These are phyloP conservation scores for Synchytrium microbalum DNA, from an alignment of 371 early-diverging fungal species.

Conservation along the genomic window DNA sequence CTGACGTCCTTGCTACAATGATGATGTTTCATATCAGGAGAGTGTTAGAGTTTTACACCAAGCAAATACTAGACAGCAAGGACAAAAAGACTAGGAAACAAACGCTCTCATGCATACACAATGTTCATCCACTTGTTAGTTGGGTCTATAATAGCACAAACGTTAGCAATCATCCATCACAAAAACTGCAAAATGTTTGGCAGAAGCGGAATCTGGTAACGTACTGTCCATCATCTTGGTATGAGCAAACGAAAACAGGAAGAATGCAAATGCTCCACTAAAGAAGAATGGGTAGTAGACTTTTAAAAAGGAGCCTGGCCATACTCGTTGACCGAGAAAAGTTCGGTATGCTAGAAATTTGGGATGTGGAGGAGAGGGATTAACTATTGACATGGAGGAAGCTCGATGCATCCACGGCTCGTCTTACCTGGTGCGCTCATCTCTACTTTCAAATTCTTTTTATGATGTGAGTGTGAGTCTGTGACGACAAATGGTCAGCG, in stretches of 20 bases:
- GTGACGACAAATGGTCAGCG: too few relatives aligned
- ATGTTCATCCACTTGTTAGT: conserved; percentile 36
- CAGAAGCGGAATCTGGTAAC: not conserved
- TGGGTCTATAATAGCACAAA: conserved; percentile 19
- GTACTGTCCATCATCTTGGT: conserved; percentile 31
- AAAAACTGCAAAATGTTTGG: not conserved
- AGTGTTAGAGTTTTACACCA: not conserved
- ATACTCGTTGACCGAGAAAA: conserved; percentile 24
- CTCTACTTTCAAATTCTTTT: too few relatives aligned
- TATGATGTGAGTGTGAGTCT: too few relatives aligned
- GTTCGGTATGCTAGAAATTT: conserved; percentile 9
- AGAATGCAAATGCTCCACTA: conserved; percentile 31
- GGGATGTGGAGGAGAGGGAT: not conserved
- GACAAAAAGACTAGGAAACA: too few relatives aligned
- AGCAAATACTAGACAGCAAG: too few relatives aligned
- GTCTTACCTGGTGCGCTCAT: not conserved
- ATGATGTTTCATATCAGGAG: not conserved
- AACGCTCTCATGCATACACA: conserved; percentile 32
- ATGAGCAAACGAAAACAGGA: conserved; percentile 29
- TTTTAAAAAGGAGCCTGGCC: conserved; percentile 36
- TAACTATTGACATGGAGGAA: not conserved
- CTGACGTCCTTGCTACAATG: not conserved
- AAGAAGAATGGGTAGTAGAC: conserved; percentile 40
- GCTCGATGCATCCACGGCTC: too few relatives aligned
- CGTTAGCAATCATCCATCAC: not conserved